Percentiles rank a stretch among this genome's conserved stretches.
Evolutionary conservation across 2,329 filamentous ascomycete genomes (phyloP).

Genomic region (Fusarium sp.): DNA sequence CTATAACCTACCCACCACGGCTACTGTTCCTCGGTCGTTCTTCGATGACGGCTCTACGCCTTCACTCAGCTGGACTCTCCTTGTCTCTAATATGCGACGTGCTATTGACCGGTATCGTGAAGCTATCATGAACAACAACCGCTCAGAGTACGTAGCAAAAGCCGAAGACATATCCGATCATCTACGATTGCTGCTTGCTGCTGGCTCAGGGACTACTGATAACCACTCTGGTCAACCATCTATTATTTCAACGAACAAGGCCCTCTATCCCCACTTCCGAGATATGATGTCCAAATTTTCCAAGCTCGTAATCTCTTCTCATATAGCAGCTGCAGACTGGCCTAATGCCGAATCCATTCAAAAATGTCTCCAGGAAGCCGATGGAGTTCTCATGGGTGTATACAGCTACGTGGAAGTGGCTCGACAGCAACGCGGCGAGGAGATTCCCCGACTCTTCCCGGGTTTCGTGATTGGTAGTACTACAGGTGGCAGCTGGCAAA

Average conservation of each 20-base stretch:
- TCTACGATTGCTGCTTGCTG: constrained; percentile 90
- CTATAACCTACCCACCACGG: constrained; percentile 69
- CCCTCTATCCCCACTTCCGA: constrained; percentile 94
- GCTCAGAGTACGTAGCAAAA: constrained; percentile 90
- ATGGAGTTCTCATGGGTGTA: constrained; percentile 92
- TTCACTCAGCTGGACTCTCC: constrained; percentile 86
- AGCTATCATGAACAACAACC: constrained; percentile 84
- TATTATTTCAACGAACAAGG: constrained; percentile 99
- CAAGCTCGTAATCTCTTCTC: constrained; percentile 97
- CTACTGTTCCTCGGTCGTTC: constrained; percentile 81
- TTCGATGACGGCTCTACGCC: constrained; percentile 89
- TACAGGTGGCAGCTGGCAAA: constrained; percentile 89
- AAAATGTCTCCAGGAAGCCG: constrained; percentile 97
- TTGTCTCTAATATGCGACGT: constrained; percentile 92
- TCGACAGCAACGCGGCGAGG: constrained; percentile 90
- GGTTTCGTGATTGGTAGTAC: constrained; percentile 91
- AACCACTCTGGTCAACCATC: constrained; percentile 99
- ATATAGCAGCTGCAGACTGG: constrained; percentile 97
- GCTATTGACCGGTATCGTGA: constrained; percentile 92
- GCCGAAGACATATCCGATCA: constrained; percentile 99
- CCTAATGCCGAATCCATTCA: constrained; percentile 92
- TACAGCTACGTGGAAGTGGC: constrained; percentile 98
- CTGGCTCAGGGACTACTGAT: constrained; percentile 96
- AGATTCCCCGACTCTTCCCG: constrained; percentile 91
- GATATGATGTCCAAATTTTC: constrained; percentile 99